Percentiles rank a stretch among this genome's conserved stretches.
Evolutionary conservation across 108 stramenopile genomes (phyloP).

Genomic region (Thalassiosira profunda): DNA sequence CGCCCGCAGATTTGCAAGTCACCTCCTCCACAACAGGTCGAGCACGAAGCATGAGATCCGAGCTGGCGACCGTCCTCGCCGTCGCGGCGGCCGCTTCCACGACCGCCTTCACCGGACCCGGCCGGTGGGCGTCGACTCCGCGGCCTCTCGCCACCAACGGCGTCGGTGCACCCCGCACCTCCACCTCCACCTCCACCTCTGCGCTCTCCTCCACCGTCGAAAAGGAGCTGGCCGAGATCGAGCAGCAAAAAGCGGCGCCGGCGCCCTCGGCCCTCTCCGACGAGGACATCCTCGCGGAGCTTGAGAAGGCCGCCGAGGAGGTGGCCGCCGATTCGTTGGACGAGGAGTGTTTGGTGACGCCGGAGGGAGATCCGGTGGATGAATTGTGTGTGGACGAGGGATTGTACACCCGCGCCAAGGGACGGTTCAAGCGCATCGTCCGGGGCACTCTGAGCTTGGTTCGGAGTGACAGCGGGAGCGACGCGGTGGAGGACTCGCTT

Average conservation of each 20-base stretch:
- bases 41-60: no score
- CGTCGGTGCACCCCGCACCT: no score
- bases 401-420: slow-evolving; percentile 51
- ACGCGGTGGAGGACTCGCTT: background rate
- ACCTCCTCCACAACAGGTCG: no score
- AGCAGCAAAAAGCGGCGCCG: background rate
- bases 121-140: no score
- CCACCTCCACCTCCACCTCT: no score
- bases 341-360: slow-evolving; percentile 72
- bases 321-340: slow-evolving; percentile 62
- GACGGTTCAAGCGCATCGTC: slow-evolving; percentile 57
- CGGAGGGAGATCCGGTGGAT: slow-evolving; percentile 53
- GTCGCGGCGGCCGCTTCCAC: no score
- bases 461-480: slow-evolving; percentile 26
- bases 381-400: slow-evolving; percentile 75
- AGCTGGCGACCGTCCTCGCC: no score
- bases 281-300: slow-evolving; percentile 28
- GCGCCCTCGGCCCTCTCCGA: slow-evolving; percentile 13
- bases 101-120: no score
- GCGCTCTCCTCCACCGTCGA: background rate
- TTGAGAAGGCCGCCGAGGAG: slow-evolving; percentile 68
- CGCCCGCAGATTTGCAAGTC: no score
- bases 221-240: no score
- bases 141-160: no score
- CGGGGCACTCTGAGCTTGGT: slow-evolving; percentile 58